Conservation (phyloP, 768 basidiomycete species). For the Pleurotus giganteus region DNA sequence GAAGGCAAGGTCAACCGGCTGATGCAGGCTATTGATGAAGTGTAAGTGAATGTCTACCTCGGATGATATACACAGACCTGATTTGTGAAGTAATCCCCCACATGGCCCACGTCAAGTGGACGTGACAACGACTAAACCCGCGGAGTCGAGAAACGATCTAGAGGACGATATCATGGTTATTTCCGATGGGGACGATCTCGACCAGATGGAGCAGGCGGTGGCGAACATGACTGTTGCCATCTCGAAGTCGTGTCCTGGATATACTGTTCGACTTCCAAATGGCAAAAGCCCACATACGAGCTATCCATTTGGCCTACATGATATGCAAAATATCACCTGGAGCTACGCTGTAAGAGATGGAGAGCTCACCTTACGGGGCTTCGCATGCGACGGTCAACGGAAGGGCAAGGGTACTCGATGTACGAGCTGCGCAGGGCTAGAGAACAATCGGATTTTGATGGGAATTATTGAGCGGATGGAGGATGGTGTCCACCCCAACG, state of each 20-base stretch:
- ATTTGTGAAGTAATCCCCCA: background rate
- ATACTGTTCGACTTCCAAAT: conserved; percentile 16
- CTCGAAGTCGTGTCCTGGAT: conserved; percentile 21
- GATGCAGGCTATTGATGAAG: conserved; percentile 14
- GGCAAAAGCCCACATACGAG: conserved; percentile 19
- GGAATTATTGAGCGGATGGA: conserved; percentile 17
- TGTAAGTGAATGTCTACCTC: conserved; percentile 9
- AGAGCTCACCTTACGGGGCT: conserved; percentile 12
- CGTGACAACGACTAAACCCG: background rate
- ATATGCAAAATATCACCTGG: conserved; percentile 21
- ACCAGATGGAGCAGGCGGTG: background rate
- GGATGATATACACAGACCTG: background rate
- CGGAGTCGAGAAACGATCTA: too few relatives aligned
- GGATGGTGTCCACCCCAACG: conserved; percentile 15
- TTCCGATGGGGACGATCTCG: background rate
- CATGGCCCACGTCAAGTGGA: background rate
- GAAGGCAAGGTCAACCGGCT: conserved; percentile 22
- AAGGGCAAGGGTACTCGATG: background rate
- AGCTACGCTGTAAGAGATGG: conserved; percentile 15
- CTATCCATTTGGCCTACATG: conserved; percentile 25
- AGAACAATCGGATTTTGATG: conserved; percentile 1
- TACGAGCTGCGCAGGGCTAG: background rate
- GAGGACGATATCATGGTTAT: too few relatives aligned
- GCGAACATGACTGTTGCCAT: background rate
- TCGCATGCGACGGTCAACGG: background rate